Percentiles rank a stretch among this genome's conserved stretches.
These are phyloP conservation scores for Mucor racemosus DNA, from an alignment of 371 early-diverging fungal species.

Conservation along the genomic window DNA sequence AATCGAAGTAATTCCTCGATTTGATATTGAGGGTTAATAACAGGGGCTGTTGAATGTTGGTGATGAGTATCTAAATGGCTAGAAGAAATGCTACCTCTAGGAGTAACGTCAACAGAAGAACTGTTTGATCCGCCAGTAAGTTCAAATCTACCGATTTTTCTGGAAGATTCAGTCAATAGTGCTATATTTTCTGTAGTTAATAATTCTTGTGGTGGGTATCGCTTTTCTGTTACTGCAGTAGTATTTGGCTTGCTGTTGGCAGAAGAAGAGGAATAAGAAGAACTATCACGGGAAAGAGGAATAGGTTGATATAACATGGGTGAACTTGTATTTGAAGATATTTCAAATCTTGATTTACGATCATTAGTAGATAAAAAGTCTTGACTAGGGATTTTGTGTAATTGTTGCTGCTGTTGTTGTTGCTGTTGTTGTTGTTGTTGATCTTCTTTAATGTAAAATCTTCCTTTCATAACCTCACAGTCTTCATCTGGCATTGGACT, in stretches of 20 bases:
- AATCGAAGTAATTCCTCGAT: conserved; percentile 41
- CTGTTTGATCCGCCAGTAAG: conserved; percentile 31
- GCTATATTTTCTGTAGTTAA: conserved; percentile 18
- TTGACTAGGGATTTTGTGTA: conserved; percentile 28
- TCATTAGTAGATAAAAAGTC: conserved; percentile 17
- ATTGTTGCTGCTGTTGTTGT: conserved; percentile 8
- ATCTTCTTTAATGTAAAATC: conserved; percentile 59
- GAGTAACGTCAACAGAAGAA: conserved; percentile 12
- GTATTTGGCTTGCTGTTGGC: conserved; percentile 20
- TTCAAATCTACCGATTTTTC: conserved; percentile 54
- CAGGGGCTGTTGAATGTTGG: conserved; percentile 10
- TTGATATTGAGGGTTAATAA: conserved; percentile 26
- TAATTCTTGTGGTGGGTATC: conserved; percentile 28
- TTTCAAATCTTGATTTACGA: conserved; percentile 28
- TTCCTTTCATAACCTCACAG: conserved; percentile 63
- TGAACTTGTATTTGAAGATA: conserved; percentile 22
- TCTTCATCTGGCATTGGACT: conserved; percentile 41
- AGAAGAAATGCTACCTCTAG: conserved; percentile 20
- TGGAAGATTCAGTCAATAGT: conserved; percentile 34
- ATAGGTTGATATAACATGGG: conserved; percentile 31
- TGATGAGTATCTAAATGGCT: neutral
- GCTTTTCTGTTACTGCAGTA: conserved; percentile 27
- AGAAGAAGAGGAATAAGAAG: conserved; percentile 41
- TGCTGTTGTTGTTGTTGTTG: conserved; percentile 36
- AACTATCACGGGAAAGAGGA: conserved; percentile 46